Evolutionary conservation across 2,329 filamentous ascomycete genomes (phyloP).

Genomic region (Pseudocercospora crystallina): DNA sequence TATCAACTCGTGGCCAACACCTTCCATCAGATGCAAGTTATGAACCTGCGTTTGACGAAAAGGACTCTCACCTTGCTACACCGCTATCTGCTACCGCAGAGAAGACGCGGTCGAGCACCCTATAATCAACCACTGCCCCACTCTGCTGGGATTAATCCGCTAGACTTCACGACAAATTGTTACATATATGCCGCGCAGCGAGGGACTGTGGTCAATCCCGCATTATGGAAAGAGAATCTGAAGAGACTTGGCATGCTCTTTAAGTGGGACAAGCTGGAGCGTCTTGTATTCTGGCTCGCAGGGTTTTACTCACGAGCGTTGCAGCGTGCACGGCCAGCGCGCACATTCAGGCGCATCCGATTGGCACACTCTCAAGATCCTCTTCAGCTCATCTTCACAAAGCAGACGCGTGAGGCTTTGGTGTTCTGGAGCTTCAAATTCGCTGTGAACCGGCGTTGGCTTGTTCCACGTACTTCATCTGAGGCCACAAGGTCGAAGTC

Average conservation of each 20-base stretch:
- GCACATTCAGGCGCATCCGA: too few relatives aligned
- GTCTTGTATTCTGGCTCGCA: conserved; percentile 54
- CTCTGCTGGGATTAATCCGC: conserved; percentile 27
- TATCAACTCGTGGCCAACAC: conserved; percentile 34
- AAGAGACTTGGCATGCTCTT: conserved; percentile 60
- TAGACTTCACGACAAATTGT: conserved; percentile 48
- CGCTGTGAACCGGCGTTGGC: conserved; percentile 10
- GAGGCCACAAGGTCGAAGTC: too few relatives aligned
- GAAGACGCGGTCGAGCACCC: conserved; percentile 40
- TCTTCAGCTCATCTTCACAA: conserved; percentile 26
- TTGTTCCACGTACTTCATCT: too few relatives aligned
- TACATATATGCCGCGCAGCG: conserved; percentile 41
- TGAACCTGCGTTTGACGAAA: conserved; percentile 43
- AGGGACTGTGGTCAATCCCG: conserved; percentile 41
- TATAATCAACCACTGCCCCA: conserved; percentile 14
- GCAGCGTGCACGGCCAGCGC: too few relatives aligned
- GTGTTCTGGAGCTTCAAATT: conserved; percentile 36
- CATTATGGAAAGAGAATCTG: conserved; percentile 59
- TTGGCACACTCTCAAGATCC: neutral
- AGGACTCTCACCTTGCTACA: conserved; percentile 48
- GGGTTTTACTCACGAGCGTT: conserved; percentile 15
- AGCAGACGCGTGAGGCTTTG: conserved; percentile 31
- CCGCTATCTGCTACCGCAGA: conserved; percentile 39
- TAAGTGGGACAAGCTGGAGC: conserved; percentile 52
- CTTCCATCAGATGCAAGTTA: conserved; percentile 52